A percentile compares a stretch with the other conserved stretches of the same genome.
phyloP scores from a whole-genome alignment of 495 filamentous ascomycete genomes.

The Rhypophila decipiens region DNA sequence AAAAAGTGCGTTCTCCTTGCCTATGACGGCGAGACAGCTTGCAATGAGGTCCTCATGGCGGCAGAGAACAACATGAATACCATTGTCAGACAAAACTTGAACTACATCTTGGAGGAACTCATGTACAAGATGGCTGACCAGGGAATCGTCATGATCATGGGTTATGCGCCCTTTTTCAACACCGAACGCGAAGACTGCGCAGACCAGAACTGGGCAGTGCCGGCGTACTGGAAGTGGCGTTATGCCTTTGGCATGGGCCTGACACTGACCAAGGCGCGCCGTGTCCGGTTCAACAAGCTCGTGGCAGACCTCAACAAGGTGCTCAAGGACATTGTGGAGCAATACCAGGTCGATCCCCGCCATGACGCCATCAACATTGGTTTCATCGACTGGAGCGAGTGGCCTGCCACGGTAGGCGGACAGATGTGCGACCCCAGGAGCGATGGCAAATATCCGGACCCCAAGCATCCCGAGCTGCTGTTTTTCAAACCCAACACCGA shows the following conservation, averaged over 20 bases:
- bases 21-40: constrained; percentile 8
- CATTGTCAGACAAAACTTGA: constrained; percentile 18
- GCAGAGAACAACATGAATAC: constrained; percentile 16
- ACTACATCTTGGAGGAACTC: constrained; percentile 10
- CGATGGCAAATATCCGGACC: constrained; percentile 17
- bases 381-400: constrained; percentile 21
- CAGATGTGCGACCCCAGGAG: constrained; percentile 19
- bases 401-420: constrained; percentile 10
- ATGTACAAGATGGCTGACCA: constrained; percentile 16
- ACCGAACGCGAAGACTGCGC: constrained; percentile 13
- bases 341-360: too few species aligned
- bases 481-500: constrained; percentile 18
- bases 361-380: constrained; percentile 1
- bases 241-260: too few species aligned
- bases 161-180: constrained; percentile 27
- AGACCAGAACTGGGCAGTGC: constrained; percentile 10
- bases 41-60: constrained; percentile 13
- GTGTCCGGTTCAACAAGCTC: constrained; percentile 34
- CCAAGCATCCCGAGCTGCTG: constrained; percentile 13
- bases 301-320: constrained; percentile 17
- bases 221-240: constrained; percentile 17
- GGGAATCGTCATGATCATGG: constrained; percentile 18
- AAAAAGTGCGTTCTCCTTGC: constrained; percentile 19
- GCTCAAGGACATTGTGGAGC: constrained; percentile 11
- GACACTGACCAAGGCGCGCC: constrained; percentile 33